Conservation (phyloP, 139 green algal species). For the Chlorella sp. region DNA sequence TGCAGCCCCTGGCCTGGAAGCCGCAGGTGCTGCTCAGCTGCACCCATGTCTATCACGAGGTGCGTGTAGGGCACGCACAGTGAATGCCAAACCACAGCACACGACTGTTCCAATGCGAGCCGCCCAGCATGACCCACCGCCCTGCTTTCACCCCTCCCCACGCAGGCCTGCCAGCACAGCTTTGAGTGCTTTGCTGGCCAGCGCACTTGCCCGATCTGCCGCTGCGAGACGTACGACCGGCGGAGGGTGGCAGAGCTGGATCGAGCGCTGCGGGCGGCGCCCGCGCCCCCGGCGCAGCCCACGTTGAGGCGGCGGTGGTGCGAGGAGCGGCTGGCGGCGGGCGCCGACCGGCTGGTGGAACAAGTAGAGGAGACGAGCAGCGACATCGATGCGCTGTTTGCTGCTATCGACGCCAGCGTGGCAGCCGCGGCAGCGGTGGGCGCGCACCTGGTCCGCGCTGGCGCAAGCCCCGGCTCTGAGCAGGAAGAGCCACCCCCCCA, state of each 20-base stretch:
- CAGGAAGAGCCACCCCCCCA: background rate
- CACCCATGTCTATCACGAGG: background rate
- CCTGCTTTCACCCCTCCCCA: slow-evolving; percentile 53
- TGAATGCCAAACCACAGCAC: too few relatives aligned
- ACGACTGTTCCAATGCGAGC: too few relatives aligned
- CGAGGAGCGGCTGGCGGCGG: slow-evolving; percentile 48
- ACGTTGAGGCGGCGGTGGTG: slow-evolving; percentile 51
- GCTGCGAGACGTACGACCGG: slow-evolving; percentile 67
- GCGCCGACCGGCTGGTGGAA: slow-evolving; percentile 42
- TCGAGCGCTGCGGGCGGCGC: slow-evolving; percentile 31
- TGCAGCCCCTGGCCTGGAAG: slow-evolving; percentile 54
- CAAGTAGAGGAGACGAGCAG: slow-evolving; percentile 41
- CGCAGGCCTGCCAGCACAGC: slow-evolving; percentile 54
- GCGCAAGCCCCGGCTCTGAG: background rate
- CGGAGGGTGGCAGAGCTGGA: slow-evolving; percentile 52
- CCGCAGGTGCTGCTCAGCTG: slow-evolving; percentile 12
- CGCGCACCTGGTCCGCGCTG: background rate
- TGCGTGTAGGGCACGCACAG: too few relatives aligned
- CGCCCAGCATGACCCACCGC: slow-evolving; percentile 38
- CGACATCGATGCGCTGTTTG: slow-evolving; percentile 66
- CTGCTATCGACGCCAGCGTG: slow-evolving; percentile 57
- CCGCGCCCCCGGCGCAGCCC: slow-evolving; percentile 40
- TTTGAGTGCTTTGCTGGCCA: slow-evolving; percentile 60
- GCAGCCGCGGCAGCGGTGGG: slow-evolving; percentile 16
- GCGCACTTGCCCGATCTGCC: slow-evolving; percentile 67